A percentile compares a stretch with the other conserved stretches of the same genome.
phyloP scores from a whole-genome alignment of 164 flowering plant genomes.

The Berberis vulgaris region DNA sequence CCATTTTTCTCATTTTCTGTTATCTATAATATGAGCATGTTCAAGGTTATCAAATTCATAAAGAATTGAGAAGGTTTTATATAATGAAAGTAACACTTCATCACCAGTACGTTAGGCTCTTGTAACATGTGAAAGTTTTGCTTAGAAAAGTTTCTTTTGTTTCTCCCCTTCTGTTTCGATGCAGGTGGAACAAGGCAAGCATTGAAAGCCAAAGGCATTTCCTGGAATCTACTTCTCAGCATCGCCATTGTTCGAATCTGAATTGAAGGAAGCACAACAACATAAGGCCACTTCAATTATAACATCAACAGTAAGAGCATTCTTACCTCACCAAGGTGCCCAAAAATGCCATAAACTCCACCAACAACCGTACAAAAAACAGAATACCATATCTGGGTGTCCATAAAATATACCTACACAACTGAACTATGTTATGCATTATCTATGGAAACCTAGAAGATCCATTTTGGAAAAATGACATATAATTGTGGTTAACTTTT shows the following conservation, averaged over 20 bases:
- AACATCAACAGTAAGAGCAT: neutral
- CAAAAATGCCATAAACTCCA: conserved; percentile 47
- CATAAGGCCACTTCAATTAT: conserved; percentile 3
- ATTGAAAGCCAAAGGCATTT: conserved; percentile 74
- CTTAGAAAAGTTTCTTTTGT: conserved; percentile 22
- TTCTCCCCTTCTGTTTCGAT: conserved; percentile 25
- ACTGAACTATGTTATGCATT: neutral
- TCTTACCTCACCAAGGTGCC: conserved; percentile 95
- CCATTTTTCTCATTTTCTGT: conserved; percentile 32
- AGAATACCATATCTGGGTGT: conserved; percentile 55
- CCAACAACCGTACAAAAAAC: conserved; percentile 43
- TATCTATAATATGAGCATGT: conserved; percentile 24
- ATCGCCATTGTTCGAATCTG: conserved; percentile 89
- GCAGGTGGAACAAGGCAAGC: conserved; percentile 49
- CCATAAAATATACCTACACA: conserved; percentile 49
- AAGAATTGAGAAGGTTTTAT: neutral
- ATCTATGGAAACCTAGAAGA: too few species aligned
- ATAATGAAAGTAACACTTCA: neutral
- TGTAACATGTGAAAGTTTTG: conserved; percentile 13
- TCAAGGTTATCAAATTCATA: conserved; percentile 3
- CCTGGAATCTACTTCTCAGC: conserved; percentile 73
- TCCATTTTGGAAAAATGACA: too few species aligned
- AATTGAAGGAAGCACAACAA: conserved; percentile 3
- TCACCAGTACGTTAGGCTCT: neutral
- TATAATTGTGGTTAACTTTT: too few species aligned